Evolutionary conservation across 805 yeast genomes (phyloP).

Genomic region (Candida pseudofarinosa): DNA sequence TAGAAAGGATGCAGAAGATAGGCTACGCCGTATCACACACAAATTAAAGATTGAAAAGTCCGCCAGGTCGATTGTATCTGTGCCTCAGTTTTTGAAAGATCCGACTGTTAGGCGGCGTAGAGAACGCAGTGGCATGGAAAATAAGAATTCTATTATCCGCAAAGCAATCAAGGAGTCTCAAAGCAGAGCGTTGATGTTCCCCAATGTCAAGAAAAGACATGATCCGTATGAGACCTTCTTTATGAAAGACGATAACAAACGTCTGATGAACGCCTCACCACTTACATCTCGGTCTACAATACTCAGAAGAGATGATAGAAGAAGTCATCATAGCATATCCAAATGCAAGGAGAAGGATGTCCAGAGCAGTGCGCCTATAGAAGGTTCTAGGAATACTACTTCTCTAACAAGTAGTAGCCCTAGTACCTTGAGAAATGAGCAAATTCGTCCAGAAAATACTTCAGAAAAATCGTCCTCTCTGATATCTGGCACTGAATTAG

Average conservation of each 20-base stretch:
- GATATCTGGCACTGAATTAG: background rate
- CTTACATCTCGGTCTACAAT: background rate
- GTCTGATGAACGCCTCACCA: background rate
- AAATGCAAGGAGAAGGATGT: background rate
- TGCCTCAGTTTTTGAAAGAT: constrained; percentile 22
- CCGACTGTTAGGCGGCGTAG: constrained; percentile 20
- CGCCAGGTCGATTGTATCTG: constrained; percentile 36
- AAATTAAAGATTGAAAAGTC: constrained; percentile 36
- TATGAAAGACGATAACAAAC: background rate
- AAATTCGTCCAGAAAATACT: too few species aligned
- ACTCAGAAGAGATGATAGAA: background rate
- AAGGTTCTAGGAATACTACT: background rate
- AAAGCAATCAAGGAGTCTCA: constrained; percentile 35
- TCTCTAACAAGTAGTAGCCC: background rate
- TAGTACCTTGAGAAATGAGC: background rate
- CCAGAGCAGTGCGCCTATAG: background rate
- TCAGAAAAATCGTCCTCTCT: background rate
- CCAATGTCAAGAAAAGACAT: constrained; percentile 10
- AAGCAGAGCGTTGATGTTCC: constrained; percentile 31
- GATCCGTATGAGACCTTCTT: constrained; percentile 24
- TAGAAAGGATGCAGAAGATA: constrained; percentile 40
- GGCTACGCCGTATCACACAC: constrained; percentile 41
- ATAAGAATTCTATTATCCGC: constrained; percentile 26
- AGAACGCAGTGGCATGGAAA: constrained; percentile 4
- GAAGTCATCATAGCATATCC: background rate